Percentiles rank a stretch among this genome's conserved stretches.
These are phyloP conservation scores for Aspergillus asperescens DNA, from an alignment of 495 filamentous ascomycete species.

Conservation along the genomic window DNA sequence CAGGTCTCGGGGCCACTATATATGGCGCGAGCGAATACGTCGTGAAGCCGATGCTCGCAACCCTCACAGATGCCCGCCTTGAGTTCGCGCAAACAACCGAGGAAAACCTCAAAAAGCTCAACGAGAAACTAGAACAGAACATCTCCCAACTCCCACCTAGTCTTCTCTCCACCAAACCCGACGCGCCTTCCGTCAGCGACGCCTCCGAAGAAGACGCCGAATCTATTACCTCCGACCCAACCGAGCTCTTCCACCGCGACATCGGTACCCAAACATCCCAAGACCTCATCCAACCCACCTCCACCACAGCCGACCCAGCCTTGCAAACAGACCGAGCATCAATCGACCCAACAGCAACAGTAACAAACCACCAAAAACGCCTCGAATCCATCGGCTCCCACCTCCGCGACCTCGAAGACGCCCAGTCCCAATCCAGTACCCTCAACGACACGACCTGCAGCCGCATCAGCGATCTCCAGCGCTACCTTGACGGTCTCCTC, in stretches of 20 bases:
- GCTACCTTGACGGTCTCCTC: conserved; percentile 49
- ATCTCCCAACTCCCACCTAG: conserved; percentile 59
- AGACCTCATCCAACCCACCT: conserved; percentile 4
- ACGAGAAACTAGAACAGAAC: conserved; percentile 63
- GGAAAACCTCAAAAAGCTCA: conserved; percentile 61
- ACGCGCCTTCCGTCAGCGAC: conserved; percentile 19
- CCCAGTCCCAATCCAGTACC: conserved; percentile 41
- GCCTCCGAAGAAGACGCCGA: conserved; percentile 35
- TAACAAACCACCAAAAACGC: conserved; percentile 36
- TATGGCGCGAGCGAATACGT: conserved; percentile 81
- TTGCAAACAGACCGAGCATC: conserved; percentile 9
- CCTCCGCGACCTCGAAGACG: conserved; percentile 47
- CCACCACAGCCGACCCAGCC: conserved; percentile 24
- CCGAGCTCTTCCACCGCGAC: conserved; percentile 88
- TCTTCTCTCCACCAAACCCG: conserved; percentile 23
- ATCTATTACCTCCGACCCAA: conserved; percentile 57
- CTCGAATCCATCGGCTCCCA: conserved; percentile 48
- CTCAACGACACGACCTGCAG: conserved; percentile 42
- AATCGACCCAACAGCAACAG: conserved; percentile 21
- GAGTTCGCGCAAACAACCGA: conserved; percentile 65
- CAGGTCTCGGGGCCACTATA: conserved; percentile 60
- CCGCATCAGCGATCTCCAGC: conserved; percentile 42
- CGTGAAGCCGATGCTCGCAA: conserved; percentile 75
- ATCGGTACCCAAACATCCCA: conserved; percentile 70
- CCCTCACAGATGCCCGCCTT: conserved; percentile 70